These are phyloP conservation scores for Geotrichum aggregatum DNA, from an alignment of 1,139 yeast genomes.

Conservation along the genomic window DNA sequence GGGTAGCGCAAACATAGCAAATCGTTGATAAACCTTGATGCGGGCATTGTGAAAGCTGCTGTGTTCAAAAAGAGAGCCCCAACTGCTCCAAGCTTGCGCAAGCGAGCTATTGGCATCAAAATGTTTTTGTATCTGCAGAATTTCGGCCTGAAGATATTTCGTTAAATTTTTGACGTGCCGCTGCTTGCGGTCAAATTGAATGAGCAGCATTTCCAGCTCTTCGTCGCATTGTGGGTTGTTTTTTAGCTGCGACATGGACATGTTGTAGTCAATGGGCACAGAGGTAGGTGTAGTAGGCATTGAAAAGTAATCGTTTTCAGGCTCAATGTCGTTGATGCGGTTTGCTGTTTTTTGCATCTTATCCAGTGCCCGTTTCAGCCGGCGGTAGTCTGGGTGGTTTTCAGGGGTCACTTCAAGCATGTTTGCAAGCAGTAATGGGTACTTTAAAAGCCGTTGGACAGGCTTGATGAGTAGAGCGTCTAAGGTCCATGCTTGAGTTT, in stretches of 20 bases:
- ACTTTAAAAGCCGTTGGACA: conserved; percentile 43
- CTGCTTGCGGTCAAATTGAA: conserved; percentile 26
- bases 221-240: conserved; percentile 27
- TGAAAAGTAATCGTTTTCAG: conserved; percentile 6
- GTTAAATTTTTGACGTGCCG: conserved; percentile 25
- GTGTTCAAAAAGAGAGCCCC: conserved; percentile 23
- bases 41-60: conserved; percentile 2
- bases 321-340: conserved; percentile 31
- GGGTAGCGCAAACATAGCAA: conserved; percentile 29
- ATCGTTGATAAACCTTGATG: conserved; percentile 21
- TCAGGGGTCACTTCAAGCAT: conserved; percentile 33
- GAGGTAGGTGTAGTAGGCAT: neutral
- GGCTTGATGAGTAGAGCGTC: conserved; percentile 44
- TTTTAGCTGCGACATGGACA: conserved; percentile 22
- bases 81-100: conserved; percentile 30
- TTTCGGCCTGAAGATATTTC: conserved; percentile 25
- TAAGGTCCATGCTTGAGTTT: conserved; percentile 43
- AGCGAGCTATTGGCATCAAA: conserved; percentile 28
- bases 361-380: conserved; percentile 31
- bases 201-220: conserved; percentile 25
- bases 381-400: conserved; percentile 35
- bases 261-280: conserved; percentile 16
- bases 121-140: conserved; percentile 27
- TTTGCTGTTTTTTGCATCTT: conserved; percentile 32
- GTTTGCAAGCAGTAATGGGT: conserved; percentile 39